These are phyloP conservation scores for Nemophila menziesii DNA, from an alignment of 257 asterid species.

Conservation along the genomic window DNA sequence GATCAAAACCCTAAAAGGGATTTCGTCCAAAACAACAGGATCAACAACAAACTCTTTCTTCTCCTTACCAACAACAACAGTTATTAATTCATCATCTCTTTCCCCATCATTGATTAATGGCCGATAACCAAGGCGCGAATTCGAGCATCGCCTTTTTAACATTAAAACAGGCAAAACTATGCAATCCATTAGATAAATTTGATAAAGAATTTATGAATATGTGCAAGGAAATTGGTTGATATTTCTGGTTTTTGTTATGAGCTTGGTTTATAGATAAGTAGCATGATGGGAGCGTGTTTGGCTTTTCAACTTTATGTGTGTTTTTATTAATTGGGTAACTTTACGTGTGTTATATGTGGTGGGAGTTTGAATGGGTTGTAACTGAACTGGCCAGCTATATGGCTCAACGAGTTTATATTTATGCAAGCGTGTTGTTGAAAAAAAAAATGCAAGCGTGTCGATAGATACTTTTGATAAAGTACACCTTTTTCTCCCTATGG, in stretches of 20 bases:
- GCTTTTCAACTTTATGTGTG: neutral
- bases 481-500: no score
- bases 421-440: neutral
- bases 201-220: neutral
- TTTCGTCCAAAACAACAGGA: slow-evolving; percentile 23
- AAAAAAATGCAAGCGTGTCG: no score
- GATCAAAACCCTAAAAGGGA: slow-evolving; percentile 20
- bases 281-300: neutral
- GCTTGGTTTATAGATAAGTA: neutral
- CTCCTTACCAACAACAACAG: slow-evolving; percentile 31
- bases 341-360: neutral
- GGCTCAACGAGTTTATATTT: slow-evolving; percentile 4
- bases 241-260: neutral
- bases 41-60: slow-evolving; percentile 28
- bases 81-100: slow-evolving; percentile 12
- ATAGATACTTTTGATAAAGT: no score
- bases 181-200: slow-evolving; percentile 20
- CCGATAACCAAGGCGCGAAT: slow-evolving; percentile 17
- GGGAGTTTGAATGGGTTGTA: neutral
- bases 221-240: neutral
- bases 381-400: slow-evolving; percentile 8
- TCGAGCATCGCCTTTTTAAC: slow-evolving; percentile 21
- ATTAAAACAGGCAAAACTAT: slow-evolving; percentile 20
- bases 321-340: neutral
- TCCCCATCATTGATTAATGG: slow-evolving; percentile 14